phyloP scores from a whole-genome alignment of 441 rosid genomes.

The Breynia disticha region DNA sequence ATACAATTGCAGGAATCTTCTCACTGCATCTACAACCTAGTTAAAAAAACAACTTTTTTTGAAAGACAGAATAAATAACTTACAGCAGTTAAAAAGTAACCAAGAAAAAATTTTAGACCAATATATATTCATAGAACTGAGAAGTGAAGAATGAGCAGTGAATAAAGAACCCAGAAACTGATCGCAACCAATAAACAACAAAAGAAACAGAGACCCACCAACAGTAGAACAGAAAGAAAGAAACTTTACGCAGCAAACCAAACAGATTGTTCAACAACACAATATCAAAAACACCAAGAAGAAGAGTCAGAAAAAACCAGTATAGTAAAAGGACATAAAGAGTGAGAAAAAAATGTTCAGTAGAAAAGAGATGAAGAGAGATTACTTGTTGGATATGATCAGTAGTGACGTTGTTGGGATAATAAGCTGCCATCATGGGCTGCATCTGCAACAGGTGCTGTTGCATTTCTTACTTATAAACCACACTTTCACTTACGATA shows the following conservation, averaged over 20 bases:
- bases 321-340: neutral
- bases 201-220: neutral
- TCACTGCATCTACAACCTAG: too few species aligned
- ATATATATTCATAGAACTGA: neutral
- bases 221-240: neutral
- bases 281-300: too few species aligned
- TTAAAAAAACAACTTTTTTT: too few species aligned
- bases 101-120: neutral
- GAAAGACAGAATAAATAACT: too few species aligned
- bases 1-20: too few species aligned
- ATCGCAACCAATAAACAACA: neutral
- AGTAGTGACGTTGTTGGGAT: constrained; percentile 97
- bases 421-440: constrained; percentile 98
- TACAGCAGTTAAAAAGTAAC: neutral
- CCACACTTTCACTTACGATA: constrained; percentile 17
- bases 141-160: neutral
- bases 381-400: constrained; percentile 98
- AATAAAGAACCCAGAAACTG: neutral
- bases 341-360: neutral
- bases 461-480: constrained; percentile 46
- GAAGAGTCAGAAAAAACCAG: neutral
- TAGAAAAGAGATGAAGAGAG: constrained; percentile 11
- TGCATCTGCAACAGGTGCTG: constrained; percentile 99
- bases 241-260: neutral
- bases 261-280: too few species aligned